Evolutionary conservation across 2,329 filamentous ascomycete genomes (phyloP).

Genomic region (Clonostachys byssicola): DNA sequence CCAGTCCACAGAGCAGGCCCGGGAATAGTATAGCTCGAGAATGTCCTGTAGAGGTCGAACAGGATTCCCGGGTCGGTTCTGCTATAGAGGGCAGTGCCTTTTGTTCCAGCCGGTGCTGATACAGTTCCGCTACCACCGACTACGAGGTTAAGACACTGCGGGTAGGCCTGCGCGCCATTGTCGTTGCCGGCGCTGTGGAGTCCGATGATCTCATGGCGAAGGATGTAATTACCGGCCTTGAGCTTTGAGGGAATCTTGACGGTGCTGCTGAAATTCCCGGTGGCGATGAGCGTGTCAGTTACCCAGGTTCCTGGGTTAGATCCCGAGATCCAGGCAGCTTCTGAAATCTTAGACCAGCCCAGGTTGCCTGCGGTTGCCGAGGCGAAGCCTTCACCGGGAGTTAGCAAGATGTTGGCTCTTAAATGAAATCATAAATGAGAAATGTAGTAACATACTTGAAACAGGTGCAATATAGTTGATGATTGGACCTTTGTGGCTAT

Average conservation of each 20-base stretch:
- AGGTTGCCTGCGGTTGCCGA: constrained; percentile 46
- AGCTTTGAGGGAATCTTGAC: constrained; percentile 40
- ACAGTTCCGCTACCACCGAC: constrained; percentile 30
- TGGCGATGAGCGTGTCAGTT: constrained; percentile 41
- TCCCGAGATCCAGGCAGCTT: constrained; percentile 43
- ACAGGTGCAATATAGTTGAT: constrained; percentile 50
- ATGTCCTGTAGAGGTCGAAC: constrained; percentile 22
- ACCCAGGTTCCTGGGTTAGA: constrained; percentile 46
- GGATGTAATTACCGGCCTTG: constrained; percentile 46
- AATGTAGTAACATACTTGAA: not conserved
- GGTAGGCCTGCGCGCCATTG: constrained; percentile 42
- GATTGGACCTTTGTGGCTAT: constrained; percentile 54
- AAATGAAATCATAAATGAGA: too few species aligned
- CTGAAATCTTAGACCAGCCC: constrained; percentile 56
- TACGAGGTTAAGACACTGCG: constrained; percentile 44
- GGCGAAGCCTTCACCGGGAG: constrained; percentile 38
- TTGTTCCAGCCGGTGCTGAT: constrained; percentile 12
- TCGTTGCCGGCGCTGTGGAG: constrained; percentile 38
- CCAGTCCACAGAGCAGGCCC: constrained; percentile 11
- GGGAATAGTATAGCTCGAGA: constrained; percentile 19
- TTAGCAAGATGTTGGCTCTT: too few species aligned
- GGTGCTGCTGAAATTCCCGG: constrained; percentile 34
- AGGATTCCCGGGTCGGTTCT: constrained; percentile 23
- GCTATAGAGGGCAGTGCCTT: constrained; percentile 26
- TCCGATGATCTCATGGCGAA: constrained; percentile 53